Evolutionary conservation across 148 eudicot species (phyloP).

Genomic region (Cornus florida): DNA sequence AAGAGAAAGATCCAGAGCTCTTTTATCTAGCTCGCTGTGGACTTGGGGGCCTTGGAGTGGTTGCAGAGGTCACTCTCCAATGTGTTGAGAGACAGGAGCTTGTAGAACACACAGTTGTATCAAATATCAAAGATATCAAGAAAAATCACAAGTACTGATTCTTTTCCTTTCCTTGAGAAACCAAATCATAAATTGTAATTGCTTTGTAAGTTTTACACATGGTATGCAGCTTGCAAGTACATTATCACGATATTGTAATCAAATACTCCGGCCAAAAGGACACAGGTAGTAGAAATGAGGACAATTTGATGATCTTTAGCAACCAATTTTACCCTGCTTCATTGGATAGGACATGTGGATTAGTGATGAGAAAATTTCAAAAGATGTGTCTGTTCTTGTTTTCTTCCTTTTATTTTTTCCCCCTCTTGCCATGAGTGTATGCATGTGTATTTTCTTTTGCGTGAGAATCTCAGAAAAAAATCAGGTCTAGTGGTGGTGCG

Average conservation of each 20-base stretch:
- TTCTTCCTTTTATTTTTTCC: too few species aligned
- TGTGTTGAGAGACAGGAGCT: slow-evolving; percentile 97
- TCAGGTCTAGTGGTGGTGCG: background rate
- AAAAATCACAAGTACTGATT: slow-evolving; percentile 88
- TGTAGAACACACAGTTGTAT: slow-evolving; percentile 89
- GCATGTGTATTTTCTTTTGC: background rate
- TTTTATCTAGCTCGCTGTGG: slow-evolving; percentile 97
- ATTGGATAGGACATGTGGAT: background rate
- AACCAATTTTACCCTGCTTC: slow-evolving; percentile 2
- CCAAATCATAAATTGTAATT: background rate
- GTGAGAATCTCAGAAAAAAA: background rate
- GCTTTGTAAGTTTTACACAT: background rate
- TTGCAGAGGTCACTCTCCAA: slow-evolving; percentile 96
- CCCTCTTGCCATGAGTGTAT: too few species aligned
- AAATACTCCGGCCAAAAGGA: background rate
- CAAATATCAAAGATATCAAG: slow-evolving; percentile 77
- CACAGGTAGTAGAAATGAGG: background rate
- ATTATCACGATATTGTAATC: background rate
- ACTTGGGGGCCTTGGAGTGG: slow-evolving; percentile 96
- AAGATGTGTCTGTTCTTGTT: background rate
- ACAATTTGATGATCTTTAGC: background rate
- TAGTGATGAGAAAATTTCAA: background rate
- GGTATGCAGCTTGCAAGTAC: background rate
- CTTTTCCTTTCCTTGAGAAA: background rate
- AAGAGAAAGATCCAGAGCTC: slow-evolving; percentile 87